Evolutionary conservation across 441 rosid genomes (phyloP).

Genomic region (Adansonia grandidieri): DNA sequence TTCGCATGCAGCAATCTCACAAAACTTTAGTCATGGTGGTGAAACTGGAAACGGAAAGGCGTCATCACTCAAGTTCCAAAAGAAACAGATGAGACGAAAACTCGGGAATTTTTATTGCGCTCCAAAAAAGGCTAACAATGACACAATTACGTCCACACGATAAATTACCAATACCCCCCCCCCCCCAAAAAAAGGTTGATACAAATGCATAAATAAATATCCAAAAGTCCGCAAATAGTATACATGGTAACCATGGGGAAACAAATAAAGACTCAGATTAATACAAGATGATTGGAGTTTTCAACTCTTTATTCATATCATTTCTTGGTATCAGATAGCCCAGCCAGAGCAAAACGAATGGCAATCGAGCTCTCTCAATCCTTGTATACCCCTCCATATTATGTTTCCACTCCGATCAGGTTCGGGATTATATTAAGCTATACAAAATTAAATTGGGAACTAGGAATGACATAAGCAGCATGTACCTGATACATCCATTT

Average conservation of each 20-base stretch:
- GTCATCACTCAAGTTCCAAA: too few relatives aligned
- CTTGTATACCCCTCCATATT: constrained; percentile 35
- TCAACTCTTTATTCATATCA: constrained; percentile 36
- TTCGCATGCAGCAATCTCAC: background rate
- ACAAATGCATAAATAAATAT: constrained; percentile 26
- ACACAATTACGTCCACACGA: constrained; percentile 18
- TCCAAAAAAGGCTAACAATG: constrained; percentile 20
- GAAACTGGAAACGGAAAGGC: too few relatives aligned
- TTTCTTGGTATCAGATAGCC: constrained; percentile 40
- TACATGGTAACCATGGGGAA: constrained; percentile 29
- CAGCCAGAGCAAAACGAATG: constrained; percentile 48
- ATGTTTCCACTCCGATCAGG: constrained; percentile 34
- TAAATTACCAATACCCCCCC: too few relatives aligned
- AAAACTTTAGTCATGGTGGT: too few relatives aligned
- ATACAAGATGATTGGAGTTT: constrained; percentile 27
- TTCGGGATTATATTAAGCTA: constrained; percentile 38
- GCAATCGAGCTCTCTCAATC: constrained; percentile 48
- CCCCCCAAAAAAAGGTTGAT: too few relatives aligned
- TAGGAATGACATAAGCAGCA: constrained; percentile 32
- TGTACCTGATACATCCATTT: constrained; percentile 40
- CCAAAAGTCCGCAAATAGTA: constrained; percentile 31
- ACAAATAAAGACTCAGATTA: constrained; percentile 30
- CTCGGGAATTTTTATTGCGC: constrained; percentile 34
- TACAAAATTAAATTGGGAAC: constrained; percentile 30
- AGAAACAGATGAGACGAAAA: background rate